A percentile compares a stretch with the other conserved stretches of the same genome.
Evolutionary conservation across 139 green algal genomes (phyloP).

Genomic region (Chlorella sp.): DNA sequence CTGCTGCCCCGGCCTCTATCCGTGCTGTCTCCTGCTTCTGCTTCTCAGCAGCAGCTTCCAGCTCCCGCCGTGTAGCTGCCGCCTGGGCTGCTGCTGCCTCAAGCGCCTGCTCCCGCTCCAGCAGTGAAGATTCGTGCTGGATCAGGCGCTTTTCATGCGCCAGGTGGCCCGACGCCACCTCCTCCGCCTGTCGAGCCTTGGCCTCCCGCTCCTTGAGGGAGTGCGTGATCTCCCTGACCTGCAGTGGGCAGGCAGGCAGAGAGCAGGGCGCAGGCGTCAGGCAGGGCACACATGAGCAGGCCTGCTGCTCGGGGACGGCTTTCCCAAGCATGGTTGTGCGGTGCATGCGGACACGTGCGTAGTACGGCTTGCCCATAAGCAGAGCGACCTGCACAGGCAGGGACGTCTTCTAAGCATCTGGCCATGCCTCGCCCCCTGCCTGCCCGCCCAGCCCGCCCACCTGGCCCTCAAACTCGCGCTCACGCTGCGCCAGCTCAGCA

Average conservation of each 20-base stretch:
- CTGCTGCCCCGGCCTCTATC: conserved; percentile 31
- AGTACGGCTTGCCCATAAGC: too few relatives aligned
- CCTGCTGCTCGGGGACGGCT: not conserved
- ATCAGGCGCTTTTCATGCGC: conserved; percentile 27
- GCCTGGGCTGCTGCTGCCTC: not conserved
- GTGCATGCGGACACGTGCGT: too few relatives aligned
- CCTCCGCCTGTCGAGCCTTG: conserved; percentile 26
- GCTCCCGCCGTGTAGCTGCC: conserved; percentile 32
- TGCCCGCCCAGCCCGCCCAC: not conserved
- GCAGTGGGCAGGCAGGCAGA: not conserved
- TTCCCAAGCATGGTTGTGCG: not conserved
- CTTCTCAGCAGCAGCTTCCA: conserved; percentile 22
- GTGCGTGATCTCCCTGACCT: conserved; percentile 44
- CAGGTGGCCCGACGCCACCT: conserved; percentile 32
- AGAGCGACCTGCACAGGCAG: not conserved
- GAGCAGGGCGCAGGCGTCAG: not conserved
- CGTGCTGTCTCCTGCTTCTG: conserved; percentile 33
- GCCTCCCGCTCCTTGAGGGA: conserved; percentile 55
- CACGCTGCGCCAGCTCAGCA: conserved; percentile 40
- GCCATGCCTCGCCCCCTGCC: not conserved
- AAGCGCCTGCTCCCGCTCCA: conserved; percentile 42
- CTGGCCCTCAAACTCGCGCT: conserved; percentile 50
- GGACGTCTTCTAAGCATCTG: not conserved
- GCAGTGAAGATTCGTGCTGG: conserved; percentile 15
- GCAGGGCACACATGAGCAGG: not conserved